Evolutionary conservation across 345 rosid genomes (phyloP).

Genomic region (Arabidopsis arenosa): DNA sequence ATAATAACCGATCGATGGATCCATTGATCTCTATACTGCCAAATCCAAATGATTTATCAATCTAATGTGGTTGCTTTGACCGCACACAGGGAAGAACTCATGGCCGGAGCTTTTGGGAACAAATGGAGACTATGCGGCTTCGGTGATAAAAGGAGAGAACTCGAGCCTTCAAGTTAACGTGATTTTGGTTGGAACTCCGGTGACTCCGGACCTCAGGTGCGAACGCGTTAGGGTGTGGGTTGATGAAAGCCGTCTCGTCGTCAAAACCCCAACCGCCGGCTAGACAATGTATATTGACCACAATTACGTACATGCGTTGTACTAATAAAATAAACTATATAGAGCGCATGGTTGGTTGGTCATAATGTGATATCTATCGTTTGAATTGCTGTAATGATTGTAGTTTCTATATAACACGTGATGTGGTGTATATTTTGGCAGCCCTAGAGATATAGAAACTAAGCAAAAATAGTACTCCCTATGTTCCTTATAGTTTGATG

Average conservation of each 20-base stretch:
- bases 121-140: slow-evolving; percentile 43
- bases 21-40: slow-evolving; percentile 3
- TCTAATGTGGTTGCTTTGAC: slow-evolving; percentile 9
- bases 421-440: neutral
- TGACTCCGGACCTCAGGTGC: slow-evolving; percentile 37
- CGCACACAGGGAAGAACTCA: slow-evolving; percentile 36
- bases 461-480: neutral
- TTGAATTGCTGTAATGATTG: neutral
- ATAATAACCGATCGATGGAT: neutral
- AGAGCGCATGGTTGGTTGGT: slow-evolving; percentile 10
- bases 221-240: slow-evolving; percentile 50
- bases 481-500: too few species aligned
- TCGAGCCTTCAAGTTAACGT: slow-evolving; percentile 23
- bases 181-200: slow-evolving; percentile 40
- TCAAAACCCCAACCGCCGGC: slow-evolving; percentile 35
- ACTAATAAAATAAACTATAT: neutral
- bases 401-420: neutral
- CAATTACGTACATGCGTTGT: neutral
- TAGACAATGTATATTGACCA: slow-evolving; percentile 23
- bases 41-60: neutral
- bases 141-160: slow-evolving; percentile 43
- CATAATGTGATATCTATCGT: neutral
- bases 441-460: neutral
- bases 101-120: slow-evolving; percentile 54
- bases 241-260: slow-evolving; percentile 31